Base-by-base conservation (phyloP, 768 basidiomycete species). In the Boletus rubescentipes region DNA sequence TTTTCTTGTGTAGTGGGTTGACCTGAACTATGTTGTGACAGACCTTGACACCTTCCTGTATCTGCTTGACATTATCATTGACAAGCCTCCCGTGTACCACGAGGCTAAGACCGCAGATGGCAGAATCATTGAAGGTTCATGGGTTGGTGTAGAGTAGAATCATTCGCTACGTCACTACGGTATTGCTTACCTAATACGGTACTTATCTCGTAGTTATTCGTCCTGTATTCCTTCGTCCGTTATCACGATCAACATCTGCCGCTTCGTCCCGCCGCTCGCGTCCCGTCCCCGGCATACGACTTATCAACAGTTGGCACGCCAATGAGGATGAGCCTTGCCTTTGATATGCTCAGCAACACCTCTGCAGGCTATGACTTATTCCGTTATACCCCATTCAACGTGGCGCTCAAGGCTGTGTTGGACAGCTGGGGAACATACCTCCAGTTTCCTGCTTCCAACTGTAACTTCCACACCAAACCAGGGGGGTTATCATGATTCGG, bases 321-420 rank as follows among this genome's bases (percentile, higher is more conserved):
- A n/a, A n/a, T n/a, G n/a, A n/a, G n/a, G 0, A 32, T 65, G n/a
- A 53, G 34, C 16, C 55, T 60, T 20, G 11, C 56, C 34, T 38
- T 66, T 21, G 61, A 65, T 40, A 9, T 63, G 20, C 53, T 65
- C 44, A 45, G 64, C 49, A 65, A 65, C 49, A 66, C 64, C 20
- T 7, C 47, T 16, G 61, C 61, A 1, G 64, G 42, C 3, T 63
- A 66, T 3, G 54, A 54, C 44, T 32, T 62, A 14, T 63, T 62
- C 47, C 61, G 49, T 42, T 26, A 21, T 15, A 10, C 38, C 1
- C 21, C 40, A 29, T 60, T 59, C 18, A 60, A 61, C 30, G 5
- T 1, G 7, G 53, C 46, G 21, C 9, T 51, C 6, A 9, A 43
- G 20, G 16, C 10, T 0, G 10, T 61, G 39, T 21, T 60, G 39